Conservation (phyloP, 2,329 filamentous ascomycete species). For the Botryosphaeria dothidea region DNA sequence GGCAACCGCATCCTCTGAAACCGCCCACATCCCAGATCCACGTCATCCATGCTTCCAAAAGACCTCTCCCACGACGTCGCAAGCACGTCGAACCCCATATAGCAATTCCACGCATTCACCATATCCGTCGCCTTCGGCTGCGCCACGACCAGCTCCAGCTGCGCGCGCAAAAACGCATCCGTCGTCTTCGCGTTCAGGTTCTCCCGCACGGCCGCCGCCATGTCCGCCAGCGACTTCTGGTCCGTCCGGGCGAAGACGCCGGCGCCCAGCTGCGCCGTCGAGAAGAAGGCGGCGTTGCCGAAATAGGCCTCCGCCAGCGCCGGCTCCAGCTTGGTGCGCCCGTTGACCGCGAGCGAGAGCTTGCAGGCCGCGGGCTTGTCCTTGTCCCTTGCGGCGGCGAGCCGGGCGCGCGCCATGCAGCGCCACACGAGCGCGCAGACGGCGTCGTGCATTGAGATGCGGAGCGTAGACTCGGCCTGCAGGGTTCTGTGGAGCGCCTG, state of each 20-base stretch:
- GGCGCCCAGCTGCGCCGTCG: neutral
- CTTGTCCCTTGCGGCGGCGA: neutral
- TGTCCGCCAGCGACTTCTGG: neutral
- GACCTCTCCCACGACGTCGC: neutral
- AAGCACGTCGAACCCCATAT: neutral
- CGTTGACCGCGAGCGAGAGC: neutral
- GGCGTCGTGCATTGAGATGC: slow-evolving; percentile 2
- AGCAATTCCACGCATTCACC: neutral
- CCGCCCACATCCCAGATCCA: neutral
- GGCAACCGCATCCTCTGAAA: neutral
- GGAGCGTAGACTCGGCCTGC: neutral
- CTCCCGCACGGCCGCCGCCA: neutral
- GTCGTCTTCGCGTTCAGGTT: neutral
- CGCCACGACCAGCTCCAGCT: neutral
- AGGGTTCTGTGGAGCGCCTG: neutral
- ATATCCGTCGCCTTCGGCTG: neutral
- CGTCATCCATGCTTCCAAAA: neutral
- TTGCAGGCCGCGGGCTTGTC: neutral
- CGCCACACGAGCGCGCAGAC: neutral
- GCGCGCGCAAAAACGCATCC: neutral
- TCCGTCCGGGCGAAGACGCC: neutral
- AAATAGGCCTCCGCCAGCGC: neutral
- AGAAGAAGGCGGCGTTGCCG: neutral
- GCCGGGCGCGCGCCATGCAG: neutral
- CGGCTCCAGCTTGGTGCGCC: neutral